phyloP scores from a whole-genome alignment of 352 stramenopile species.

The Nothophytophthora sp. region DNA sequence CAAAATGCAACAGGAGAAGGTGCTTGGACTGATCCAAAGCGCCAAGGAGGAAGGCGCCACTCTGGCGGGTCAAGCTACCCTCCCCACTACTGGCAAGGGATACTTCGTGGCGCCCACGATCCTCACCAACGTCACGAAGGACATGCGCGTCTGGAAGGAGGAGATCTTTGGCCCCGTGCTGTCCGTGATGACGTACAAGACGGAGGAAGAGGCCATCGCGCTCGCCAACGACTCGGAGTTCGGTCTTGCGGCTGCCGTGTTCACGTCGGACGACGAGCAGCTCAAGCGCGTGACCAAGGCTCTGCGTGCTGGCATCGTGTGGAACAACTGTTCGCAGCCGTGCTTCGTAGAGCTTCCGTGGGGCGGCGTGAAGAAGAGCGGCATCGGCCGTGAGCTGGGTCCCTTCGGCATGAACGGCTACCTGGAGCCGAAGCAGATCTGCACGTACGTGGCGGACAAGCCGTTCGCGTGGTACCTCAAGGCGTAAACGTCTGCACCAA shows the following conservation, averaged over 20 bases:
- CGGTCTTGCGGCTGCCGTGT: too few species aligned
- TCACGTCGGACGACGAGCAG: too few species aligned
- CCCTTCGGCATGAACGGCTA: too few species aligned
- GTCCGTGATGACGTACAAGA: constrained; percentile 74
- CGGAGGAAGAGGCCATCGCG: constrained; percentile 62
- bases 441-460: constrained; percentile 50
- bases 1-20: constrained; percentile 58
- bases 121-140: constrained; percentile 43
- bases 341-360: too few species aligned
- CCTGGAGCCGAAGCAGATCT: constrained; percentile 58
- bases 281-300: too few species aligned
- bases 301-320: too few species aligned
- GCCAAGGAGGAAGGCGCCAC: constrained; percentile 43
- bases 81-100: constrained; percentile 55
- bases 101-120: too few species aligned
- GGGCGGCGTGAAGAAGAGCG: constrained; percentile 77
- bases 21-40: constrained; percentile 47
- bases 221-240: too few species aligned
- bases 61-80: constrained; percentile 32
- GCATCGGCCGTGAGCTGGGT: constrained; percentile 54
- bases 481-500: too few species aligned
- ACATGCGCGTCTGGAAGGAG: constrained; percentile 64
- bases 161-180: constrained; percentile 89
- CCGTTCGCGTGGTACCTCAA: constrained; percentile 47
- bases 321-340: too few species aligned